Evolutionary conservation across 306 rosid species (phyloP), one percentile per base, ranked within the genome.

Genomic region (Sphenostylis stenocarpa): DNA sequence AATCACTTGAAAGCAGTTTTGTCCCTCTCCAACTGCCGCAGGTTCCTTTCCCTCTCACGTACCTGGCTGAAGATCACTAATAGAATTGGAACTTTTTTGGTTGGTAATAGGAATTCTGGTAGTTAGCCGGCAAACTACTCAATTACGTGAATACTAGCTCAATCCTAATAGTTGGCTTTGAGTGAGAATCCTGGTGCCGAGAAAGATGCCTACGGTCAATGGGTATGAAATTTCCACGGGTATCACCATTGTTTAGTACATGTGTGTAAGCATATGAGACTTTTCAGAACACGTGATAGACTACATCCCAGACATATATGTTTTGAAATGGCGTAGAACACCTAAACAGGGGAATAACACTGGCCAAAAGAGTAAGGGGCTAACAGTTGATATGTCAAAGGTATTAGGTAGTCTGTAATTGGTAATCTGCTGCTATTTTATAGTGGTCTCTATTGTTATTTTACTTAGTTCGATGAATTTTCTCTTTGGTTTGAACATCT

Each of bases 341-440:
- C 33, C 65, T 20, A 53, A 72, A 16, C 38, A 13, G 17, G 63
- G 49, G 65, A 49, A 20, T 52, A 34, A 38, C 23, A 72, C 38
- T 55, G 55, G 24, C 38, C 23, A 38, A 7, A 72, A 36, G 65
- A 14, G 23, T 53, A 36, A 36, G 21, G 34, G 48, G 21, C 38
- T 21, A 72, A 38, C 39, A 21, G 16, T 8, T 53, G 47, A 53
- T 68, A 24, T 24, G 29, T 28, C 26, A 56, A 41, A 57, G 61
- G 45, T 77, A 20, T 31, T 16, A 48, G 52, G 55, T 73, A 20
- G 53, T 53, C 73, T 60, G 28, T 75, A 49, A 68, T 60, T 19
- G 66, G 34, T 63, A 19, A 19, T 57, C 51, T 77, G 38, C 55
- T 62, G 21, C 76, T 55, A 26, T 66, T 77, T 67, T 71, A 12